Evolutionary conservation across 192 early-diverging fungal genomes (phyloP).

Genomic region (Backusella liffmaniae): DNA sequence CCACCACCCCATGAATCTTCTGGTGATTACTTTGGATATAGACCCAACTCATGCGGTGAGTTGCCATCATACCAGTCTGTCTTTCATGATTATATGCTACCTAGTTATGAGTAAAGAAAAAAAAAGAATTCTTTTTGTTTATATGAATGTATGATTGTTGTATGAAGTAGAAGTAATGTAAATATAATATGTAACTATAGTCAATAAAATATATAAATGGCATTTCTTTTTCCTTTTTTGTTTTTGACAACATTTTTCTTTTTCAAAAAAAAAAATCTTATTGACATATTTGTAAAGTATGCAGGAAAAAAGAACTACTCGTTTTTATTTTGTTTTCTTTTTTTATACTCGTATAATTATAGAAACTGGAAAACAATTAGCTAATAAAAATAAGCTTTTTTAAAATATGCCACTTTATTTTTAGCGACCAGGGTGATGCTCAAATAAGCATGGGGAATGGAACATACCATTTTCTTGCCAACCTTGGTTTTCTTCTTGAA

Average conservation of each 20-base stretch:
- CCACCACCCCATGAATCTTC: constrained; percentile 2
- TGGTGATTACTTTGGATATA: background rate
- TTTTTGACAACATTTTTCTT: background rate
- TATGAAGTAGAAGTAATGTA: background rate
- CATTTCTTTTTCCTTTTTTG: background rate
- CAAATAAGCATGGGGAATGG: too few relatives aligned
- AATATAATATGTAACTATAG: background rate
- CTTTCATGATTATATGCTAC: constrained; percentile 2
- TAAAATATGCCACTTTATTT: too few relatives aligned
- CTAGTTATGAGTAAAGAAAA: background rate
- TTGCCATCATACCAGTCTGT: constrained; percentile 9
- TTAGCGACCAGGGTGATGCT: too few relatives aligned
- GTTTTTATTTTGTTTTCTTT: background rate
- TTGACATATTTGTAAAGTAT: background rate
- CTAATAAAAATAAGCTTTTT: too few relatives aligned
- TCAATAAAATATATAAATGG: background rate
- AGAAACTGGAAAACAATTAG: too few relatives aligned
- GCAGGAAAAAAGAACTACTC: background rate
- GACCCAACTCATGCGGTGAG: background rate
- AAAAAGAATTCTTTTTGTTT: background rate
- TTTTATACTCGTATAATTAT: background rate
- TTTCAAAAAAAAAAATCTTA: background rate
- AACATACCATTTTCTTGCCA: too few relatives aligned
- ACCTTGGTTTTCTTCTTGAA: too few relatives aligned
- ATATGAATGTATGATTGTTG: too few relatives aligned